These are phyloP conservation scores for Cutaneotrichosporon sp. DNA, from an alignment of 1,284 basidiomycete genomes.

Conservation along the genomic window DNA sequence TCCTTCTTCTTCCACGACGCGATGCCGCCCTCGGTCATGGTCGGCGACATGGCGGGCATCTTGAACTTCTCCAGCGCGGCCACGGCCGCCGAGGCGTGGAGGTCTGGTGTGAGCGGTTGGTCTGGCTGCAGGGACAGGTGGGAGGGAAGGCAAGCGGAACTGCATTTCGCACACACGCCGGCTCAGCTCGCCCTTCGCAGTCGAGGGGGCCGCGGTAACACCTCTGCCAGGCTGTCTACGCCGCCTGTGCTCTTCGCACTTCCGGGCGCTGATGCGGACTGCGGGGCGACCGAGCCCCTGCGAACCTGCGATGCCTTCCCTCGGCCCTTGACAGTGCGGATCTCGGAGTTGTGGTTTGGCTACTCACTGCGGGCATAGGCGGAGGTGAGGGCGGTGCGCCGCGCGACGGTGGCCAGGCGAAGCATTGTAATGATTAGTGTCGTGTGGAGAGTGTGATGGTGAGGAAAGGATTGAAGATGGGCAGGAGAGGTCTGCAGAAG, in stretches of 20 bases:
- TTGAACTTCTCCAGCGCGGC: constrained; percentile 84
- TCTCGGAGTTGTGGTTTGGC: background rate
- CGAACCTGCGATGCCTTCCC: background rate
- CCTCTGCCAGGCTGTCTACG: background rate
- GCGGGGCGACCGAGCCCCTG: background rate
- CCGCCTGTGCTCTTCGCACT: background rate
- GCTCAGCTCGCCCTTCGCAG: no score
- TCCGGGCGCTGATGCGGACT: background rate
- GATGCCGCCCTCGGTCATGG: constrained; percentile 99
- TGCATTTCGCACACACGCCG: no score
- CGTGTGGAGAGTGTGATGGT: background rate
- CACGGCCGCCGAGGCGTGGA: constrained; percentile 76
- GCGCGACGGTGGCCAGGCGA: constrained; percentile 48
- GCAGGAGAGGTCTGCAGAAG: no score
- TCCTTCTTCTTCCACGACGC: constrained; percentile 97
- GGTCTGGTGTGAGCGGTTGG: constrained; percentile 57
- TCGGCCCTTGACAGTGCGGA: background rate
- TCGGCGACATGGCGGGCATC: constrained; percentile 99
- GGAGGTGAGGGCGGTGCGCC: constrained; percentile 36
- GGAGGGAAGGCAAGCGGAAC: background rate
- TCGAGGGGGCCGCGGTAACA: background rate
- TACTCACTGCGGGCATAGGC: constrained; percentile 40
- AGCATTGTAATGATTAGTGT: constrained; percentile 43
- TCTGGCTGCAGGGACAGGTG: background rate
- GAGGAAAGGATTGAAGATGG: constrained; percentile 1